Conservation (phyloP, 1,139 yeast genomes). For the Kodamaea sp. region DNA sequence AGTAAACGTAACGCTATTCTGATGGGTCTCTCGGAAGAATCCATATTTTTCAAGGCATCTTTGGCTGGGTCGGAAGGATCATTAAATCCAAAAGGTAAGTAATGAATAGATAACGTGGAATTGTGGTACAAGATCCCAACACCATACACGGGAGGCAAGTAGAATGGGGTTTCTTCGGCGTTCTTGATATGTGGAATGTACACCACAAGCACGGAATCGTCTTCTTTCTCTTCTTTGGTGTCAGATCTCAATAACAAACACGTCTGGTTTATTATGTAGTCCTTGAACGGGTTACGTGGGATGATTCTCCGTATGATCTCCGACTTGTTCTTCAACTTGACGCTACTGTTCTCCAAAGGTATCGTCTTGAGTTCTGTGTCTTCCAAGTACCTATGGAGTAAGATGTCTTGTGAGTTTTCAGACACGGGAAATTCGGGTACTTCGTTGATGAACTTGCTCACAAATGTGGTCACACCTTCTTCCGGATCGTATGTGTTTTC, state of each 20-base stretch:
- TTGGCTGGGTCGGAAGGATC: constrained; percentile 16
- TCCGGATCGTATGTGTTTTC: constrained; percentile 49
- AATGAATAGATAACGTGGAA: constrained; percentile 71
- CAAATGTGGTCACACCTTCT: constrained; percentile 34
- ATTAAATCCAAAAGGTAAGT: constrained; percentile 57
- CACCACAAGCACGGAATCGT: constrained; percentile 54
- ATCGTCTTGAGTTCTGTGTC: constrained; percentile 55
- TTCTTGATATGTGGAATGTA: constrained; percentile 72
- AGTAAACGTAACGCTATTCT: constrained; percentile 81
- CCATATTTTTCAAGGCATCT: constrained; percentile 30
- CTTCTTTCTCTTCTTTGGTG: constrained; percentile 18
- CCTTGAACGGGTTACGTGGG: constrained; percentile 89
- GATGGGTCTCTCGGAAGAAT: constrained; percentile 59
- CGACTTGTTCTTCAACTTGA: constrained; percentile 39
- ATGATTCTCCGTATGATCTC: constrained; percentile 76
- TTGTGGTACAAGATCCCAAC: constrained; percentile 70
- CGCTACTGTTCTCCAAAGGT: constrained; percentile 33
- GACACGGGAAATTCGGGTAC: constrained; percentile 36
- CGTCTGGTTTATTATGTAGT: constrained; percentile 80
- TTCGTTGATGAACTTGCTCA: constrained; percentile 33
- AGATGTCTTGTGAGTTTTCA: constrained; percentile 29
- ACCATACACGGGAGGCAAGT: constrained; percentile 78
- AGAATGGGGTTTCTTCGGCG: constrained; percentile 76
- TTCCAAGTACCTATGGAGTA: constrained; percentile 50
- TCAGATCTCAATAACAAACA: constrained; percentile 52